A percentile compares a stretch with the other conserved stretches of the same genome.
Evolutionary conservation across 352 stramenopile genomes (phyloP).

Genomic region (Phytopythium cucurbitacearum): DNA sequence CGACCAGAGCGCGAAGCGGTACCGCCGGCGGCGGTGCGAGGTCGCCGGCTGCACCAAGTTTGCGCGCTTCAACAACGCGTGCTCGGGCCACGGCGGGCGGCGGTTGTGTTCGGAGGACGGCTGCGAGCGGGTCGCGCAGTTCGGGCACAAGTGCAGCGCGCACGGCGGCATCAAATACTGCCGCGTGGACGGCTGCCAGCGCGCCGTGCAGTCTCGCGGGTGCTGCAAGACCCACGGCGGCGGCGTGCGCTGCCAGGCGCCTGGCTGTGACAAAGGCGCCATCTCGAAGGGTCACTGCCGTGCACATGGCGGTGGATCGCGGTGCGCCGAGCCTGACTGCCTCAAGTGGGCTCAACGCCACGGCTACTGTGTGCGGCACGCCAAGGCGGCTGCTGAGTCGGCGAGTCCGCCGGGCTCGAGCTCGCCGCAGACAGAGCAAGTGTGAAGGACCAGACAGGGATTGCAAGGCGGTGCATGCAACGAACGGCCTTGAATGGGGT

Average conservation of each 20-base stretch:
- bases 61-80: slow-evolving; percentile 74
- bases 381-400: slow-evolving; percentile 23
- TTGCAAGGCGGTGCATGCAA: neutral
- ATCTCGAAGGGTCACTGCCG: slow-evolving; percentile 86
- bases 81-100: slow-evolving; percentile 65
- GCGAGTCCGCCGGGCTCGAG: slow-evolving; percentile 9
- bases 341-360: slow-evolving; percentile 73
- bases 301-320: slow-evolving; percentile 72
- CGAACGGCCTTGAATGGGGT: neutral
- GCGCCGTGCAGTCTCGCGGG: slow-evolving; percentile 76
- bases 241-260: slow-evolving; percentile 75
- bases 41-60: slow-evolving; percentile 70
- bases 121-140: slow-evolving; percentile 68
- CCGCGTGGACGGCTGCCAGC: slow-evolving; percentile 58
- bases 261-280: slow-evolving; percentile 75
- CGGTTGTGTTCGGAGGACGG: slow-evolving; percentile 65
- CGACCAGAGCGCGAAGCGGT: slow-evolving; percentile 37
- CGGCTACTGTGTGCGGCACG: slow-evolving; percentile 74
- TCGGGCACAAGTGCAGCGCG: slow-evolving; percentile 76
- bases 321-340: slow-evolving; percentile 63
- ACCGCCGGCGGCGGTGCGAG: slow-evolving; percentile 60
- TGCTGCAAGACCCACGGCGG: slow-evolving; percentile 87
- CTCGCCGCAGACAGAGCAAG: neutral
- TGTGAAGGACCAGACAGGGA: neutral
- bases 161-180: slow-evolving; percentile 80